A percentile compares a stretch with the other conserved stretches of the same genome.
phyloP scores from a whole-genome alignment of 306 rosid species.

The Morella rubra region DNA sequence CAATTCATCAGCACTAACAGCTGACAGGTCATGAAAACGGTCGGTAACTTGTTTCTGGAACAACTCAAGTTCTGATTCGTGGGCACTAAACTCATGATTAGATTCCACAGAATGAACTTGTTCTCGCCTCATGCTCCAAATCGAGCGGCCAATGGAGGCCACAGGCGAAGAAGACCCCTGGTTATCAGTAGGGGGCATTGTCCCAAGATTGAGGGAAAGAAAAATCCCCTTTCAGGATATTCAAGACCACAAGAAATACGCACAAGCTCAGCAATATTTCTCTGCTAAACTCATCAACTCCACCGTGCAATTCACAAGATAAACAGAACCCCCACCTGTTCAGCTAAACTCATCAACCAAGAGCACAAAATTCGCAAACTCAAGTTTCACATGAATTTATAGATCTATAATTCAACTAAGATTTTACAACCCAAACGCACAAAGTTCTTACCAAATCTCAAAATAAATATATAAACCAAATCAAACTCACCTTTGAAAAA shows the following conservation, averaged over 20 bases:
- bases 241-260: conserved; percentile 16
- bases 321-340: conserved; percentile 41
- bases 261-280: background rate
- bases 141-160: conserved; percentile 57
- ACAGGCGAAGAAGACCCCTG: conserved; percentile 54
- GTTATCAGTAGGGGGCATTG: conserved; percentile 57
- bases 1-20: conserved; percentile 55
- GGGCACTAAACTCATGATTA: conserved; percentile 49
- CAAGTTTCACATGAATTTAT: background rate
- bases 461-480: background rate
- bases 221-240: conserved; percentile 22
- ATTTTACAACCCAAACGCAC: background rate
- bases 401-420: conserved; percentile 17
- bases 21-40: conserved; percentile 51
- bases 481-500: background rate
- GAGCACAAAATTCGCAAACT: background rate
- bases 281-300: no score
- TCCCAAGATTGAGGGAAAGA: conserved; percentile 26
- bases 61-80: conserved; percentile 48
- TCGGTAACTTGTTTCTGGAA: conserved; percentile 60
- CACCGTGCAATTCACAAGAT: conserved; percentile 16
- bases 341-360: conserved; percentile 27
- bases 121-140: conserved; percentile 65
- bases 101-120: conserved; percentile 60
- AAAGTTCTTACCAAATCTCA: background rate